These are phyloP conservation scores for Trypanosoma melophagium DNA, from an alignment of 208 protist genomes.

Conservation along the genomic window DNA sequence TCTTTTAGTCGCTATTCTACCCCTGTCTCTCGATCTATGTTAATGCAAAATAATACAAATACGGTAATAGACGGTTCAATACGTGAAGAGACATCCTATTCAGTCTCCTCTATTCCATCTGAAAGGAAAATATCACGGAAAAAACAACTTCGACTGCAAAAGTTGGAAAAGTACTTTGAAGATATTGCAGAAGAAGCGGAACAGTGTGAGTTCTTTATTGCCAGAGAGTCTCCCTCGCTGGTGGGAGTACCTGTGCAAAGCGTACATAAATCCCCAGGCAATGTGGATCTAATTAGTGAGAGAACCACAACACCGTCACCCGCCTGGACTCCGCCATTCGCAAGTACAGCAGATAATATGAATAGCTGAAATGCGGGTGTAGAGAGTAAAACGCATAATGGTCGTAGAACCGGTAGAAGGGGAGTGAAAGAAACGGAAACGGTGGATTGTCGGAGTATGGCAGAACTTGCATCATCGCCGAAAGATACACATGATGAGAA, in stretches of 20 bases:
- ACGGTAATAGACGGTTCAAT: no score
- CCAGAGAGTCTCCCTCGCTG: slow-evolving; percentile 11
- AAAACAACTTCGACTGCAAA: background rate
- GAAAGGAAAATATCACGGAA: background rate
- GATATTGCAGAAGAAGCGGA: slow-evolving; percentile 17
- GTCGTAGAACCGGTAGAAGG: background rate
- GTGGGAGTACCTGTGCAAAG: background rate
- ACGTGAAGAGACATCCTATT: no score
- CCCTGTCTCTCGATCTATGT: background rate
- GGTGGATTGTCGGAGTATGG: background rate
- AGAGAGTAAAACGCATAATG: background rate
- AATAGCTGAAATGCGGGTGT: background rate
- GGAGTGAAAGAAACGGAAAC: background rate
- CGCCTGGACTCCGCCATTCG: no score
- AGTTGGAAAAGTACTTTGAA: slow-evolving; percentile 23
- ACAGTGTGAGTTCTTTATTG: slow-evolving; percentile 29
- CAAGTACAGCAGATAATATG: no score
- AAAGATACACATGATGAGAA: background rate
- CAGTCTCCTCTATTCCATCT: no score
- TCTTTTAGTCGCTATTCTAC: background rate
- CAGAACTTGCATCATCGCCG: background rate
- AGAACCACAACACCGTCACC: background rate
- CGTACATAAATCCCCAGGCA: background rate
- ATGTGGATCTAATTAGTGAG: background rate
- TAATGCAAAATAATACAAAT: no score